Evolutionary conservation across 23 red algal species (phyloP), one percentile per base, ranked within the genome.

Genomic region (Rhodosorus marinus): DNA sequence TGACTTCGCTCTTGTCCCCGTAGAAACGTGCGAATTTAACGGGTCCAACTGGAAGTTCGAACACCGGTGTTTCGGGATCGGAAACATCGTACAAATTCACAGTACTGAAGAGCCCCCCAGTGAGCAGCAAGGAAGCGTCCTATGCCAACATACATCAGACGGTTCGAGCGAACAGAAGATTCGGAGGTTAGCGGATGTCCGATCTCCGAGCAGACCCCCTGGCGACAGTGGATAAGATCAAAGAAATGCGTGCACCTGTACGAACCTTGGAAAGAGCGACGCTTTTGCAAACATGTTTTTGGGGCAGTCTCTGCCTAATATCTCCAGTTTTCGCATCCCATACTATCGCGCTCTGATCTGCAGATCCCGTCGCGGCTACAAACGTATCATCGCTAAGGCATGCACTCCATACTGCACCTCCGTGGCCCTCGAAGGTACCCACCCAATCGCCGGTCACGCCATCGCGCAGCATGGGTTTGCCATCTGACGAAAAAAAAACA

Each of bases 381-480:
- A 68, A 69, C 2, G 83, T 75, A 58, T 79, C 60, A 28, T 47
- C 43, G 34, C 63, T 73, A 21, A 92, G 68, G 35, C 62, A 80
- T 17, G 83, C 83, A 11, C 62, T 49, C 83, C 83, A 92, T 14
- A 92, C 83, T 6, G 83, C 83, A 0, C 83, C 83, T 49, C 81
- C 81, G 34, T 92, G 83, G 6, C 83, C 83, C 7, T 57, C 22
- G 68, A 92, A 92, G 26, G 83, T 80, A 33, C 83, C 83, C 41
- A 92, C 66, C 83, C 83, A 92, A 19, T 92, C 75, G 4, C 83
- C 83, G 26, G 83, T 68, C 3, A 61, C 63, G 0, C 72, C 83
- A 50, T 92, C 73, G 38, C 83, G 83, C 5, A 92, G 50, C 83
- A 92, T 92, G 0, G 83, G 83, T 23, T 62, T 81, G 20, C 72